These are phyloP conservation scores for Epichloe scottii DNA, from an alignment of 2,329 filamentous ascomycete species.

Conservation along the genomic window DNA sequence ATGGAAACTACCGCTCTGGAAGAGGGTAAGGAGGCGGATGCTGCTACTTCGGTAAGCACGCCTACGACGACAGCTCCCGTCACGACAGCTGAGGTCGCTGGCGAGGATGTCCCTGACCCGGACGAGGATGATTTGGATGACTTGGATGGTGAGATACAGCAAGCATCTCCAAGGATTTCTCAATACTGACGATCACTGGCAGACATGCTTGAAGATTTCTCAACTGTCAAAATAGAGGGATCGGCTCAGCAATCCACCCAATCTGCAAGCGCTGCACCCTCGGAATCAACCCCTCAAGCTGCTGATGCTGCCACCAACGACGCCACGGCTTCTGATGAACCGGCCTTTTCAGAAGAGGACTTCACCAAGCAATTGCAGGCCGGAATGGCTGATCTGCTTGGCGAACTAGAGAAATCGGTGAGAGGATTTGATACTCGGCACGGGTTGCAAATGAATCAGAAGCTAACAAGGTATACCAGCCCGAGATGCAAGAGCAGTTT, in stretches of 20 bases:
- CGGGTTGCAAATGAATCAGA: not conserved
- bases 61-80: constrained; percentile 5
- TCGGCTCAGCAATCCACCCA: constrained; percentile 12
- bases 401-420: constrained; percentile 52
- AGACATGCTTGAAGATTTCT: constrained; percentile 93
- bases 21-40: constrained; percentile 11
- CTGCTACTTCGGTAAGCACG: constrained; percentile 10
- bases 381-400: constrained; percentile 76
- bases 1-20: constrained; percentile 10
- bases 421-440: constrained; percentile 11
- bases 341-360: constrained; percentile 54
- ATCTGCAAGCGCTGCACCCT: constrained; percentile 13
- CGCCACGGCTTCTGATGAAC: constrained; percentile 15
- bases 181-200: constrained; percentile 5
- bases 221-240: constrained; percentile 40
- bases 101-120: constrained; percentile 63
- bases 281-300: constrained; percentile 23
- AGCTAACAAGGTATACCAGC: constrained; percentile 21
- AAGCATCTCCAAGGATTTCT: not conserved
- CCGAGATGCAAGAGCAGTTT: constrained; percentile 67
- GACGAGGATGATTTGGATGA: constrained; percentile 90
- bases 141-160: constrained; percentile 55
- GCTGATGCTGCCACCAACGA: constrained; percentile 13
- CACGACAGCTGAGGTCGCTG: not conserved
- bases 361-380: constrained; percentile 80